Conservation (phyloP, 2,329 filamentous ascomycete species). For the Claviceps africana region DNA sequence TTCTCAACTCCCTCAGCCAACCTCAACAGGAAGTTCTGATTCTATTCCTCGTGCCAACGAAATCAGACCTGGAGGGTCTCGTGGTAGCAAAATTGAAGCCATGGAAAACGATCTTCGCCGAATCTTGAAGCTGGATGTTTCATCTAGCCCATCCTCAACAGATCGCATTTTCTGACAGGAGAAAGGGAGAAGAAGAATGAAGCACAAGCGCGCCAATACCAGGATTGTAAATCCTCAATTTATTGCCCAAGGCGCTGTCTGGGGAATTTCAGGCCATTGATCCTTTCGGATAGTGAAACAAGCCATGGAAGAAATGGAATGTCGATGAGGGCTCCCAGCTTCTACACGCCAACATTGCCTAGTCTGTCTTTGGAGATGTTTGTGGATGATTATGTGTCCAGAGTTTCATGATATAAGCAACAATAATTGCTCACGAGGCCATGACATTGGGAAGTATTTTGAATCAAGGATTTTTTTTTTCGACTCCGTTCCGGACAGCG, state of each 20-base stretch:
- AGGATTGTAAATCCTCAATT: neutral
- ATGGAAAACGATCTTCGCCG: constrained; percentile 42
- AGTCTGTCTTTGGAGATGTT: neutral
- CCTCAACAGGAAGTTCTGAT: neutral
- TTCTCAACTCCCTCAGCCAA: neutral
- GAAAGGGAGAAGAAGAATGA: neutral
- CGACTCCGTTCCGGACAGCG: constrained; percentile 6
- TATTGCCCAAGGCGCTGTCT: neutral
- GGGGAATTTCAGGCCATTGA: neutral
- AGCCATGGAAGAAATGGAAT: neutral
- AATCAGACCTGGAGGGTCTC: neutral
- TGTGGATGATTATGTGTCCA: constrained; percentile 2
- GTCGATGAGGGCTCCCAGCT: neutral
- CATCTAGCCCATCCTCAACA: constrained; percentile 11
- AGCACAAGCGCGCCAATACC: neutral
- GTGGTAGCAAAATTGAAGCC: constrained; percentile 24
- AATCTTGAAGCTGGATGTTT: constrained; percentile 32
- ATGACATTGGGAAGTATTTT: constrained; percentile 10
- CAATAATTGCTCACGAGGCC: neutral
- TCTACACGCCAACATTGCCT: neutral
- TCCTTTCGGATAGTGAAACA: neutral
- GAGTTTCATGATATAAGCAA: neutral
- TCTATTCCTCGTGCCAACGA: neutral
- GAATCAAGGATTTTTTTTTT: constrained; percentile 9
- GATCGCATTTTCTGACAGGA: constrained; percentile 7